These are phyloP conservation scores for Zygosaccharomyces sapae DNA, from an alignment of 1,139 yeast genomes.

Conservation along the genomic window DNA sequence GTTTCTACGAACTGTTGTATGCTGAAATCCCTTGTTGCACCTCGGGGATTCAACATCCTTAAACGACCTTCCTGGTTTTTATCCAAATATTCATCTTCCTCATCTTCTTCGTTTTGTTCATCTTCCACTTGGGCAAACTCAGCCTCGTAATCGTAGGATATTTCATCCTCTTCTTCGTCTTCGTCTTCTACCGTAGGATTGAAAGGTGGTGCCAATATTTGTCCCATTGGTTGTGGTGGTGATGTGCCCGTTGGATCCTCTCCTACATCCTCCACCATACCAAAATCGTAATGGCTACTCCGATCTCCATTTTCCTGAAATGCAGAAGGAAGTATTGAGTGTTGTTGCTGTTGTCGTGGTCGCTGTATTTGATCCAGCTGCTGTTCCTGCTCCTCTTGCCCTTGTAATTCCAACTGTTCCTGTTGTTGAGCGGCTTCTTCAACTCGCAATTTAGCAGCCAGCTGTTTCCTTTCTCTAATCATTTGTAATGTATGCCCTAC, in stretches of 20 bases:
- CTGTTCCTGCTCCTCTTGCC: constrained; percentile 5
- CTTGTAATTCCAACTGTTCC: neutral
- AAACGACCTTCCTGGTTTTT: constrained; percentile 2
- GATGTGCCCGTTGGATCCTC: neutral
- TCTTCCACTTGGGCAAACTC: constrained; percentile 23
- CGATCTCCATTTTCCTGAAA: constrained; percentile 16
- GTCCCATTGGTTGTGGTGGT: neutral
- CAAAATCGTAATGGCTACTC: constrained; percentile 6
- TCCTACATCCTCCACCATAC: constrained; percentile 3
- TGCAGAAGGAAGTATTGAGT: constrained; percentile 3
- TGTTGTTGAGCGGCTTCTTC: neutral
- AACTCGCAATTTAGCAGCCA: neutral
- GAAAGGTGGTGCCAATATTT: neutral
- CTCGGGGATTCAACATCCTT: constrained; percentile 6
- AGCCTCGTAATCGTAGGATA: constrained; percentile 22
- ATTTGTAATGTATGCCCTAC: constrained; percentile 24
- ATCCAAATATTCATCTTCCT: constrained; percentile 5
- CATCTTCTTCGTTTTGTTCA: constrained; percentile 18
- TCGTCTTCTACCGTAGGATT: constrained; percentile 5
- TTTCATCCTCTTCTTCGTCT: constrained; percentile 12
- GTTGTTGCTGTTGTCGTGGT: neutral
- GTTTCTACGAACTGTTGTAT: constrained; percentile 27
- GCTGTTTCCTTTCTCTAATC: constrained; percentile 13
- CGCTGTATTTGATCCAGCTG: neutral
- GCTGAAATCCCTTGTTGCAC: constrained; percentile 14